These are phyloP conservation scores for Pichia sp. DNA, from an alignment of 1,139 yeast genomes.

Conservation along the genomic window DNA sequence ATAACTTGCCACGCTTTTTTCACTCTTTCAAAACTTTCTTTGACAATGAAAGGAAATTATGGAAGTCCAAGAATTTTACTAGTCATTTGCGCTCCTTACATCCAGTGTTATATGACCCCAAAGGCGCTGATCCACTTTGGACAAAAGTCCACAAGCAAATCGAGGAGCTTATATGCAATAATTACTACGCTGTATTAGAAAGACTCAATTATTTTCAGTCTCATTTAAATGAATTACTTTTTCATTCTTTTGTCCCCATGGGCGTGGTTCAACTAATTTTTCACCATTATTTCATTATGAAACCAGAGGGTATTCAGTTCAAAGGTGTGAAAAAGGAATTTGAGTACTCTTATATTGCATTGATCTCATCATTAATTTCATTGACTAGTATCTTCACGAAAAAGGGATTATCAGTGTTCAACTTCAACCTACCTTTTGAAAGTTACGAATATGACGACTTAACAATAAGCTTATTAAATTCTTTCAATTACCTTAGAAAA, in stretches of 20 bases:
- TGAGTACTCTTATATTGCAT: constrained; percentile 13
- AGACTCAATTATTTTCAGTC: constrained; percentile 18
- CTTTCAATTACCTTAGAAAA: constrained; percentile 12
- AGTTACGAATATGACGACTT: constrained; percentile 11
- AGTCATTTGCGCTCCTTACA: neutral
- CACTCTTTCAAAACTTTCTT: constrained; percentile 4
- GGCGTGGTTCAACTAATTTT: constrained; percentile 11
- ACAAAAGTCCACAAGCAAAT: neutral
- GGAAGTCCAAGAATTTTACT: constrained; percentile 9
- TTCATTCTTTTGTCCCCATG: constrained; percentile 19
- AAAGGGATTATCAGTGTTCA: constrained; percentile 1
- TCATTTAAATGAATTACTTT: constrained; percentile 17
- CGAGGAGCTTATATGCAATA: constrained; percentile 4
- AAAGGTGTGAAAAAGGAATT: constrained; percentile 6
- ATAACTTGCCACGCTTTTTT: neutral
- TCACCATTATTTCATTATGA: constrained; percentile 10
- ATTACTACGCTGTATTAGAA: constrained; percentile 21
- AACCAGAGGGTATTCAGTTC: constrained; percentile 7
- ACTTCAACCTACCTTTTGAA: constrained; percentile 2
- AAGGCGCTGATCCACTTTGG: neutral
- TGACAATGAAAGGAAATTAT: constrained; percentile 6
- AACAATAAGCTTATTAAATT: constrained; percentile 9
- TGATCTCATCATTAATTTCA: constrained; percentile 13
- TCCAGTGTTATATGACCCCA: neutral
- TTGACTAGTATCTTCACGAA: constrained; percentile 11